phyloP scores from a whole-genome alignment of 768 basidiomycete genomes.

The Suillus americanus region DNA sequence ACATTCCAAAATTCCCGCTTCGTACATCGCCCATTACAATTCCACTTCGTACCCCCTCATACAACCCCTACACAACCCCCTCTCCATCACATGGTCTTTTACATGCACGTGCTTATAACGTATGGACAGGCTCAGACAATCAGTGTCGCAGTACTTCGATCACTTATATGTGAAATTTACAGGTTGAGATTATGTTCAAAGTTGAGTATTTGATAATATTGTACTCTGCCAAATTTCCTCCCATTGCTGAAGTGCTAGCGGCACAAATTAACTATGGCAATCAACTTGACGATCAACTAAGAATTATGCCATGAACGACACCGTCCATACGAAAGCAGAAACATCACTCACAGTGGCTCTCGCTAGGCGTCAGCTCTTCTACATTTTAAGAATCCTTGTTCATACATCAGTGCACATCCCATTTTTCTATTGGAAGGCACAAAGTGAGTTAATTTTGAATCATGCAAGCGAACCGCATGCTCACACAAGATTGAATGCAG shows the following conservation, averaged over 20 bases:
- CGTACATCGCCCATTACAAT: not conserved
- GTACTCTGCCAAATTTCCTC: not conserved
- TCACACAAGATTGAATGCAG: not conserved
- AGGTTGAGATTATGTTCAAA: not conserved
- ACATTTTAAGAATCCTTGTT: not conserved
- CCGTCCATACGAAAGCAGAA: not conserved
- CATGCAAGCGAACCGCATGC: not conserved
- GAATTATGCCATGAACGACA: not conserved
- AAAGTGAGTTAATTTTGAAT: not conserved
- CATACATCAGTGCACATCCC: not conserved
- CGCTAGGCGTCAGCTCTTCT: not conserved
- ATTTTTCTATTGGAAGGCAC: not conserved
- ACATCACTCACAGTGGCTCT: not conserved
- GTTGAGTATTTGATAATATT: not conserved
- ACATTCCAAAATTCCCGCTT: too few species aligned
- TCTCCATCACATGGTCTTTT: not conserved
- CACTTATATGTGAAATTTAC: not conserved
- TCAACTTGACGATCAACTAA: not conserved
- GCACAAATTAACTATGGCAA: not conserved
- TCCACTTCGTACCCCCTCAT: not conserved
- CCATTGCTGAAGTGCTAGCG: not conserved
- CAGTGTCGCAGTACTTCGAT: not conserved
- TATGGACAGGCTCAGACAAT: not conserved
- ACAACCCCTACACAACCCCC: not conserved
- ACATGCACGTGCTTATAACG: not conserved